These are phyloP conservation scores for Ustilago cynodontis DNA, from an alignment of 1,284 basidiomycete species.

Conservation along the genomic window DNA sequence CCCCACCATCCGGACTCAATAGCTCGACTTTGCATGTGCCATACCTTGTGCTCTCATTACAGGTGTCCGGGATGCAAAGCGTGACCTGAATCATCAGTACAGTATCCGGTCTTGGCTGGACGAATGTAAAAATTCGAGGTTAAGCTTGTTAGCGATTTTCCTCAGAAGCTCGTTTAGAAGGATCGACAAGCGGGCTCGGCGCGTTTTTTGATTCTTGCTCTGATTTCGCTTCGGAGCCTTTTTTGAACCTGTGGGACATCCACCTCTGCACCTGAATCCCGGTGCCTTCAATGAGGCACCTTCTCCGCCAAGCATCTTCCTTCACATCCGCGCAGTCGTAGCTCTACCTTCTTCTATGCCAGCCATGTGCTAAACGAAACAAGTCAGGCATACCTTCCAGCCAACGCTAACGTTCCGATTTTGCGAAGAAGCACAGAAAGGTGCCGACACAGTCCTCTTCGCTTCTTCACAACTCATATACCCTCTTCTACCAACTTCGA, in stretches of 20 bases:
- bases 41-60: background rate
- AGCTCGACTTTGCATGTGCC: too few relatives aligned
- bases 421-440: background rate
- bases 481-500: background rate
- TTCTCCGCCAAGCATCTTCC: background rate
- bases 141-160: background rate
- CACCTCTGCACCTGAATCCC: background rate
- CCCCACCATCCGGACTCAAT: background rate
- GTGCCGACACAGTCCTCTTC: background rate
- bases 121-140: background rate
- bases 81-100: too few relatives aligned
- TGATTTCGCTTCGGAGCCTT: slow-evolving; percentile 16
- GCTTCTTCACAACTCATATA: background rate
- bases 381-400: background rate
- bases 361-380: slow-evolving; percentile 11
- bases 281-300: background rate
- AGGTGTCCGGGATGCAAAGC: too few relatives aligned
- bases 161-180: background rate
- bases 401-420: background rate
- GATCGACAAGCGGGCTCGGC: slow-evolving; percentile 13
- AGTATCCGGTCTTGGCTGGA: background rate
- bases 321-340: background rate
- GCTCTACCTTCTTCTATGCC: background rate
- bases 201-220: slow-evolving; percentile 10
- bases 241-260: slow-evolving; percentile 4